Evolutionary conservation across 768 basidiomycete species (phyloP).

Genomic region (Strobilomyces echinocephalus): DNA sequence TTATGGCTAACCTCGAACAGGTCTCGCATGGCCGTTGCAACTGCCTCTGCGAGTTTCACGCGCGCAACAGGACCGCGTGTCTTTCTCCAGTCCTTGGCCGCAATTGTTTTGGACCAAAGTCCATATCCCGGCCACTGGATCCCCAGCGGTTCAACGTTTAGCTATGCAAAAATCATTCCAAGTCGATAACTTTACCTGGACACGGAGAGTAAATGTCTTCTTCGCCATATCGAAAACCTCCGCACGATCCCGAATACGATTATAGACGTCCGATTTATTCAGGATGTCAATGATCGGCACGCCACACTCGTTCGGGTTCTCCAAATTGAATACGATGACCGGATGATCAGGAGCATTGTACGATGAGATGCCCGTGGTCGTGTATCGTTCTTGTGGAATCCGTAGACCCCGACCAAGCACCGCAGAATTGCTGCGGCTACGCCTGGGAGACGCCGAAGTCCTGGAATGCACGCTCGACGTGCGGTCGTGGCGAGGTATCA

Average conservation of each 20-base stretch:
- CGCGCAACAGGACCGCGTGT: slow-evolving; percentile 70
- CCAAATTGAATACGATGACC: slow-evolving; percentile 56
- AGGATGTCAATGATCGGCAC: slow-evolving; percentile 60
- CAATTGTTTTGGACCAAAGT: slow-evolving; percentile 71
- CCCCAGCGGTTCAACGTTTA: not conserved
- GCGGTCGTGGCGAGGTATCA: slow-evolving; percentile 14
- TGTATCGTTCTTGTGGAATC: slow-evolving; percentile 25
- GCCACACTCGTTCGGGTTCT: slow-evolving; percentile 50
- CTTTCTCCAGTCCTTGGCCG: slow-evolving; percentile 70
- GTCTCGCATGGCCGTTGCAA: slow-evolving; percentile 64
- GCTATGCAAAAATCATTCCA: not conserved
- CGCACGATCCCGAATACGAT: slow-evolving; percentile 50
- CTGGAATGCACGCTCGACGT: slow-evolving; percentile 11
- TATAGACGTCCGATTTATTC: slow-evolving; percentile 41
- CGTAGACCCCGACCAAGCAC: slow-evolving; percentile 15
- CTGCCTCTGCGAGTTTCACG: slow-evolving; percentile 67
- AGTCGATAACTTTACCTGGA: slow-evolving; percentile 47
- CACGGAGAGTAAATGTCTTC: slow-evolving; percentile 69
- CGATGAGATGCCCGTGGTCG: slow-evolving; percentile 8
- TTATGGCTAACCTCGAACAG: slow-evolving; percentile 49
- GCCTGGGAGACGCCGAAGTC: slow-evolving; percentile 1
- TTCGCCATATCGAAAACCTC: slow-evolving; percentile 60
- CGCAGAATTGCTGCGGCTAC: not conserved
- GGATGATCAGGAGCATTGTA: slow-evolving; percentile 24
- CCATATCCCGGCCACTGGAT: slow-evolving; percentile 74